Evolutionary conservation across 139 green algal genomes (phyloP), one percentile per base, ranked within the genome.

Genomic region (Microglena sp.): DNA sequence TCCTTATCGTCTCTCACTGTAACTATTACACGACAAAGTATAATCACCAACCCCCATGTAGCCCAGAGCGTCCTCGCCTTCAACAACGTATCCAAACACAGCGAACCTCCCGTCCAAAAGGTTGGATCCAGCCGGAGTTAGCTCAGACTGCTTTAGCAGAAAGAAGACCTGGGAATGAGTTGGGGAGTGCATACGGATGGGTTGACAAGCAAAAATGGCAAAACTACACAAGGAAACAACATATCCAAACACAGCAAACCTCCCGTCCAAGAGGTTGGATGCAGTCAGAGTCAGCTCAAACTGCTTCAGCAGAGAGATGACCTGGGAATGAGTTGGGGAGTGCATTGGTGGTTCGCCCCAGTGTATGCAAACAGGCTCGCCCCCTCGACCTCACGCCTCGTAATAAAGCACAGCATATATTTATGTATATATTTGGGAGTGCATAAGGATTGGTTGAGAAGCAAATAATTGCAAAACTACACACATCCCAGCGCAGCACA

Each of bases 241-340:
- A 72, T 99, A 99, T 0, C 93, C 91, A 84, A 98, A 97, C 30
- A 97, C 90, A 15, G 90, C 85, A 61, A 97, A 99, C 26, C 90
- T 79, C 3, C 93, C 93, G 65, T 99, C 93, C 53, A 99, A 76
- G 55, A 99, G 82, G 84, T 99, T 99, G 45, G 90, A 82, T 18
- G 86, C 86, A 1, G 84, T 91, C 22, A 93, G 93, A 5, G 93
- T 99, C 57, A 99, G 75, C 88, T 99, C 93, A 24, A 77, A 90
- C 78, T 99, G 93, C 82, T 97, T 98, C 26, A 99, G 77, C 67
- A 99, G 79, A 67, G 87, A 98, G 77, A 99, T 98, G 58, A 99
- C 71, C 68, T 92, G 84, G n/a, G n/a, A n/a, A n/a, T n/a, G n/a
- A n/a, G n/a, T n/a, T n/a, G n/a, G n/a, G n/a, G n/a, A n/a, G n/a